phyloP scores from a whole-genome alignment of 2,329 filamentous ascomycete genomes.

The Graphiopsis chlorocephala region DNA sequence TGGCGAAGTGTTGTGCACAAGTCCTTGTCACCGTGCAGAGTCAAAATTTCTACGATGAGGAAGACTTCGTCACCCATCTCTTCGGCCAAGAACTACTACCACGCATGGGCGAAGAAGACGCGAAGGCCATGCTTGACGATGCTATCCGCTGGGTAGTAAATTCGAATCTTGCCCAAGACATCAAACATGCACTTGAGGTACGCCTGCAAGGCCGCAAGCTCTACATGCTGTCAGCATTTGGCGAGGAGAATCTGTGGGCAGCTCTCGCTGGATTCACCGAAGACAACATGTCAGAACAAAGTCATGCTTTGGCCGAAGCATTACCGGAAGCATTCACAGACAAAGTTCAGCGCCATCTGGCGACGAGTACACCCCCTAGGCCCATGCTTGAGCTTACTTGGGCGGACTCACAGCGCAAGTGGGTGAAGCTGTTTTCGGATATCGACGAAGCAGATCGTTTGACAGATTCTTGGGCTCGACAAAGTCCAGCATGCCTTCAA shows the following conservation, averaged over 20 bases:
- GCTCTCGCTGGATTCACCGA: slow-evolving; percentile 28
- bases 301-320: slow-evolving; percentile 60
- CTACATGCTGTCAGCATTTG: slow-evolving; percentile 52
- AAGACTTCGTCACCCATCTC: slow-evolving; percentile 92
- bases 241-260: slow-evolving; percentile 38
- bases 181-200: slow-evolving; percentile 25
- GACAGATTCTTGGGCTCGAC: slow-evolving; percentile 21
- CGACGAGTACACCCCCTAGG: slow-evolving; percentile 88
- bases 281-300: slow-evolving; percentile 51
- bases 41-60: slow-evolving; percentile 96
- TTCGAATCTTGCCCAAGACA: slow-evolving; percentile 12
- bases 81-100: slow-evolving; percentile 78
- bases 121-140: slow-evolving; percentile 54
- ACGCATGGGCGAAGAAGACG: slow-evolving; percentile 56
- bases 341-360: slow-evolving; percentile 86
- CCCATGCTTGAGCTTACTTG: slow-evolving; percentile 79
- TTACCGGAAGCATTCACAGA: slow-evolving; percentile 81
- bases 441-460: slow-evolving; percentile 54
- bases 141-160: slow-evolving; percentile 47
- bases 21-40: slow-evolving; percentile 73
- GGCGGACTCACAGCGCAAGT: slow-evolving; percentile 66
- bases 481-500: slow-evolving; percentile 28
- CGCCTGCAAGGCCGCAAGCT: slow-evolving; percentile 66
- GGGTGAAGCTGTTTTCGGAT: slow-evolving; percentile 70
- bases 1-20: slow-evolving; percentile 78